Base-by-base conservation (phyloP, 306 rosid genomes). In the Lablab purpureus region DNA sequence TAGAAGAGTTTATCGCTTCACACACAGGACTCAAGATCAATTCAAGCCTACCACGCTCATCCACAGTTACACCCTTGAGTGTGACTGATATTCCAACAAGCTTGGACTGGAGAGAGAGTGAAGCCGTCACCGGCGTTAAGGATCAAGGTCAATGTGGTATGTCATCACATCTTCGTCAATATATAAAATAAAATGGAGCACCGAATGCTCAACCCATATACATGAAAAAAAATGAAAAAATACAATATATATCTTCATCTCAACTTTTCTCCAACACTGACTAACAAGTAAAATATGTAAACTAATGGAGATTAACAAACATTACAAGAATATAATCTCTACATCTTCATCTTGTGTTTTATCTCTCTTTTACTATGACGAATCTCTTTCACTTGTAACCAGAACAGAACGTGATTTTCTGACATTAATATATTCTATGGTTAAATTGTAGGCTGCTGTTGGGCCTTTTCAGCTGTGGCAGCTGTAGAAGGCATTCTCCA, bases 1-100 rank as follows among this genome's bases (percentile, higher is more conserved):
- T 30, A 5, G 78, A 90, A 80, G 95, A 88, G 73, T 87, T 88
- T 18, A 2, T 52, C 6, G 77, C 84, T 69, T 71, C 78, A 21
- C 50, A 74, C 9, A 82, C 79, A 4, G 84, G 92, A 10, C 67
- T 58, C 72, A 84, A 10, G 27, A 4, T 27, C 3, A 10, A 11
- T 18, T 4, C 75, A 10, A 18, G 17, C 2, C 19, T 0, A 13
- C 28, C 68, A 28, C 2, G 27, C 1, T 64, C 52, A 37, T 18
- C 3, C 3, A 10, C 75, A 67, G 36, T 1, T 47, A 23, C 25
- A 21, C 0, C 27, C 7, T 50, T 75, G 0, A 23, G 22, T 21
- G 10, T 19, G 28, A 51, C 51, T 6, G 50, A 18, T 10, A 1
- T 78, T 12, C 87, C 90, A 28, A 1, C 73, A 6, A 76, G 37